Evolutionary conservation across 805 yeast species (phyloP).

Genomic region (Hemisphaericaspora nanyangensis): DNA sequence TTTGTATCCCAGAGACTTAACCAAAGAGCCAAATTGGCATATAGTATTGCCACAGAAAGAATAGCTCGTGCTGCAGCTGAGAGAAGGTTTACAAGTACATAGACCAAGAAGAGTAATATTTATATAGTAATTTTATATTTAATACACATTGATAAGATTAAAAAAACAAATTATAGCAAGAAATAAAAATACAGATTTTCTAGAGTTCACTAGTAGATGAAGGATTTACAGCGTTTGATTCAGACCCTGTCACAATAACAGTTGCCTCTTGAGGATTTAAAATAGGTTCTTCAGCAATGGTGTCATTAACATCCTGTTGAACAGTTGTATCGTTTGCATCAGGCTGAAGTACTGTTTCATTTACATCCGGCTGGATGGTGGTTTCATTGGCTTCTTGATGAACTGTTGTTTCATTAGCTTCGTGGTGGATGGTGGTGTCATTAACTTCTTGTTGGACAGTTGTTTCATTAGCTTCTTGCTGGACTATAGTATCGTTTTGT

Average conservation of each 20-base stretch:
- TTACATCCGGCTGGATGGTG: constrained; percentile 10
- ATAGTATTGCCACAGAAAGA: constrained; percentile 52
- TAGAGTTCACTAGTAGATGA: neutral
- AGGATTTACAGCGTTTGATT: constrained; percentile 5
- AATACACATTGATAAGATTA: constrained; percentile 1
- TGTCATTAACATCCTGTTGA: constrained; percentile 47
- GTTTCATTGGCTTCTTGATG: constrained; percentile 6
- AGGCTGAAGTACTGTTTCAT: constrained; percentile 20
- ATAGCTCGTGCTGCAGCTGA: constrained; percentile 46
- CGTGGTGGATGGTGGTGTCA: constrained; percentile 33
- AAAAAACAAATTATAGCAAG: constrained; percentile 2
- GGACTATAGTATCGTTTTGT: constrained; percentile 43
- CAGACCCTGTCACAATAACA: constrained; percentile 12
- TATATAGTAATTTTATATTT: neutral
- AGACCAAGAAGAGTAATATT: neutral
- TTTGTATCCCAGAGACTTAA: constrained; percentile 58
- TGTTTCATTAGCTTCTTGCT: constrained; percentile 35
- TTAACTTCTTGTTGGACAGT: constrained; percentile 45
- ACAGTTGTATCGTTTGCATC: constrained; percentile 44
- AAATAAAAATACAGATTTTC: constrained; percentile 1
- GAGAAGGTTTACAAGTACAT: constrained; percentile 27
- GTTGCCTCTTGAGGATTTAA: constrained; percentile 25
- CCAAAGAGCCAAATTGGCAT: constrained; percentile 57
- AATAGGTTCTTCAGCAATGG: constrained; percentile 39
- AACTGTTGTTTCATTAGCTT: constrained; percentile 2